These are phyloP conservation scores for Marasmius fiardii DNA, from an alignment of 1,284 basidiomycete species.

Conservation along the genomic window DNA sequence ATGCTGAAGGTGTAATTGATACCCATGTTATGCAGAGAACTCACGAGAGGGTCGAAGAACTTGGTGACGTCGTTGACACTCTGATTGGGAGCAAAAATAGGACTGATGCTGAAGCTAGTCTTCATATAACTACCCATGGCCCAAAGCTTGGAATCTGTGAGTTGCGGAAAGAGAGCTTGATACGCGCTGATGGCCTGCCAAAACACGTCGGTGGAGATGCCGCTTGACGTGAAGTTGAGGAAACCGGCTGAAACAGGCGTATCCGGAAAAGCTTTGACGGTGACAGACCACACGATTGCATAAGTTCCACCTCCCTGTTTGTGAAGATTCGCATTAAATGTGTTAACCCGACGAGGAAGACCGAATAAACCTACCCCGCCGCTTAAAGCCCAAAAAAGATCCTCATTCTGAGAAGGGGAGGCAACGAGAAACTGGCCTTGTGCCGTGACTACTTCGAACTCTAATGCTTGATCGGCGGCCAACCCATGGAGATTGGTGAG, in stretches of 20 bases:
- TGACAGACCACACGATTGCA: not conserved
- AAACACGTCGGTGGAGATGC: conserved; percentile 10
- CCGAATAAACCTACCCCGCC: conserved; percentile 8
- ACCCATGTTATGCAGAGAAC: conserved; percentile 4
- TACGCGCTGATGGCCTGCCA: conserved; percentile 16
- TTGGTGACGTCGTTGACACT: not conserved
- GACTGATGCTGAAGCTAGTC: not conserved
- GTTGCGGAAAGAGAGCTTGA: conserved; percentile 5
- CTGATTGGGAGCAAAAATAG: conserved; percentile 1
- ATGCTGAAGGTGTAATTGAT: not conserved
- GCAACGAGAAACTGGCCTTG: not conserved
- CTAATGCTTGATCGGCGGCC: conserved; percentile 1
- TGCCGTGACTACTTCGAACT: not conserved
- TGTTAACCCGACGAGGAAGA: not conserved
- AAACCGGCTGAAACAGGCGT: conserved; percentile 9
- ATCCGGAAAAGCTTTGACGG: conserved; percentile 9
- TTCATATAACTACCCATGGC: not conserved
- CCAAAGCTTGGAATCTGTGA: not conserved
- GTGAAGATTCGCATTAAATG: not conserved
- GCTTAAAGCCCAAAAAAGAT: conserved; percentile 1
- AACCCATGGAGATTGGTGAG: conserved; percentile 1
- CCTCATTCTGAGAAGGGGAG: not conserved
- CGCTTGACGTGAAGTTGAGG: conserved; percentile 12
- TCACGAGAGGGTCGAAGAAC: not conserved
- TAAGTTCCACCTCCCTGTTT: conserved; percentile 7